These are phyloP conservation scores for Raffaelea deltoideospora DNA, from an alignment of 2,329 filamentous ascomycete species.

Conservation along the genomic window DNA sequence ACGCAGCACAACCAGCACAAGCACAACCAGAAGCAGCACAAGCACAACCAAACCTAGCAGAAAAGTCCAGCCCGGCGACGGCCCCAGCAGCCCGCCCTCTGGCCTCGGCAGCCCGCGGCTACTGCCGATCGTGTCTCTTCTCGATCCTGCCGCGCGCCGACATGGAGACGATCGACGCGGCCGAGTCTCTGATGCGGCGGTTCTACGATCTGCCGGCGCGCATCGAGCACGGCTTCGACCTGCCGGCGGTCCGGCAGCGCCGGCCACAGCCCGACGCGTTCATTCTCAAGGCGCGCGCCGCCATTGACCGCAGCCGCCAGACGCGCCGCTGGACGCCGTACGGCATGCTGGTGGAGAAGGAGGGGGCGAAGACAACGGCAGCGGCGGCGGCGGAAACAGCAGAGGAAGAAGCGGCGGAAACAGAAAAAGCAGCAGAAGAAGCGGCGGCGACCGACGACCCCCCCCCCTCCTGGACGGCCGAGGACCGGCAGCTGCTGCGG, in stretches of 20 bases:
- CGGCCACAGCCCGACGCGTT: constrained; percentile 26
- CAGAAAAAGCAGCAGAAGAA: constrained; percentile 4
- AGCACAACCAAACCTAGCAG: too few species aligned
- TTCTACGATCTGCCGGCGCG: constrained; percentile 27
- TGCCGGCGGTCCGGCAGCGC: constrained; percentile 8
- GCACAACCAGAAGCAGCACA: constrained; percentile 11
- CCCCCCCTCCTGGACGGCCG: constrained; percentile 25
- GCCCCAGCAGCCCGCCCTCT: too few species aligned
- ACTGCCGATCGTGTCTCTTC: constrained; percentile 35
- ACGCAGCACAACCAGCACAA: not conserved
- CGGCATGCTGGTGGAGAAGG: constrained; percentile 26
- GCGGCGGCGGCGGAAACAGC: too few species aligned
- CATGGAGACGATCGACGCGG: constrained; percentile 31
- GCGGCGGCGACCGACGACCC: not conserved
- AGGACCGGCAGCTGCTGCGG: constrained; percentile 41
- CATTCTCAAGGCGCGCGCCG: constrained; percentile 28
- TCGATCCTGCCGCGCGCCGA: constrained; percentile 44
- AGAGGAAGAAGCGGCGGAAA: not conserved
- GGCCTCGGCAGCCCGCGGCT: not conserved
- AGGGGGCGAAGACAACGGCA: not conserved
- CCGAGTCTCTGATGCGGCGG: constrained; percentile 36
- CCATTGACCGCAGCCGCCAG: constrained; percentile 36
- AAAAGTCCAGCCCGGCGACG: too few species aligned
- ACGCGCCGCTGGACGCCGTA: constrained; percentile 31
- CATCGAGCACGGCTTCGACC: constrained; percentile 9